These are phyloP conservation scores for Hirsutella rhossiliensis DNA, from an alignment of 2,329 filamentous ascomycete genomes.

Conservation along the genomic window DNA sequence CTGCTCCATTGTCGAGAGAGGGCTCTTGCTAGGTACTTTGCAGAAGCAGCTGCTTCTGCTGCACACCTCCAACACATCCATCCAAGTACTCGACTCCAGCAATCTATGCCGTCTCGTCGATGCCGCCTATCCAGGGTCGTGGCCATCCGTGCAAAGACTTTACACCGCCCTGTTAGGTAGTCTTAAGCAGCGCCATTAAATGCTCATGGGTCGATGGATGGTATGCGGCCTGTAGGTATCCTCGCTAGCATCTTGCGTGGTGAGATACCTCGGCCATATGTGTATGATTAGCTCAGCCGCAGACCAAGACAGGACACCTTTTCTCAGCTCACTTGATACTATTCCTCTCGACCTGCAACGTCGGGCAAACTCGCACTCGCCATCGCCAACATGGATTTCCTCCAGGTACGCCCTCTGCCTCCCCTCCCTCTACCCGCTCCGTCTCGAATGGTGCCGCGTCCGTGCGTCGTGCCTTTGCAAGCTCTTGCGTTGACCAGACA, in stretches of 20 bases:
- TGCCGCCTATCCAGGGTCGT: no score
- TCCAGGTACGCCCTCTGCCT: slow-evolving; percentile 24
- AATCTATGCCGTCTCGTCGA: no score
- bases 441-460: background rate
- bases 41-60: no score
- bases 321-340: background rate
- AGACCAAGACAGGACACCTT: background rate
- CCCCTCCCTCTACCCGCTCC: background rate
- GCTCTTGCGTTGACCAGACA: no score
- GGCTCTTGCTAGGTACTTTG: no score
- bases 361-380: background rate
- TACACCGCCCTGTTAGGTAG: no score
- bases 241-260: background rate
- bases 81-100: no score
- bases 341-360: background rate
- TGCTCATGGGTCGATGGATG: no score
- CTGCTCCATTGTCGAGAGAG: no score
- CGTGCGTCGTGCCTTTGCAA: background rate
- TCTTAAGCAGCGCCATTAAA: no score
- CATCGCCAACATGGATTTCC: slow-evolving; percentile 30
- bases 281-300: background rate
- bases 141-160: no score
- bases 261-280: background rate
- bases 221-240: background rate
- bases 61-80: no score